A percentile compares a stretch with the other conserved stretches of the same genome.
These are phyloP conservation scores for Leucoagaricus sp. DNA, from an alignment of 1,284 basidiomycete species.

Conservation along the genomic window DNA sequence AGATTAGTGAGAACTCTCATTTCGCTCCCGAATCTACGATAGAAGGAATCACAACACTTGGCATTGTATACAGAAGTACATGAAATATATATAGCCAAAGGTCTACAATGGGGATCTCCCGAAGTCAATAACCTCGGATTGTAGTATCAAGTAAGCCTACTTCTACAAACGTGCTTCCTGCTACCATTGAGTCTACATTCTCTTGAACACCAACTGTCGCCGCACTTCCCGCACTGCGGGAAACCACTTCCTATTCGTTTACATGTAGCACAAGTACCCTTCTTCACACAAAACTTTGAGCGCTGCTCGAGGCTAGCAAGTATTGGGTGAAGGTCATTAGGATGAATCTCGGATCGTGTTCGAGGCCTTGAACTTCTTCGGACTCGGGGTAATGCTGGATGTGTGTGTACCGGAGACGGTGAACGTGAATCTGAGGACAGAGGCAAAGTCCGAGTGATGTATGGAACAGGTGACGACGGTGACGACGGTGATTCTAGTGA, in stretches of 20 bases:
- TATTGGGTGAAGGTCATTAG: constrained; percentile 44
- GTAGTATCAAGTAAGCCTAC: constrained; percentile 2
- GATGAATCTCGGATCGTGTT: constrained; percentile 23
- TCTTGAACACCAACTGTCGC: constrained; percentile 69
- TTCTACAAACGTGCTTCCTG: constrained; percentile 48
- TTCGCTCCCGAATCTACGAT: too few species aligned
- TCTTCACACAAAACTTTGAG: constrained; percentile 50
- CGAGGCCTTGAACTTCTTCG: constrained; percentile 5
- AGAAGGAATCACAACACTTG: too few species aligned
- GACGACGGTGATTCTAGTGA: too few species aligned
- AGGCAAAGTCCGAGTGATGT: constrained; percentile 33
- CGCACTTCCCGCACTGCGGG: constrained; percentile 65
- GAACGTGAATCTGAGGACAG: constrained; percentile 27
- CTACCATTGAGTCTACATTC: constrained; percentile 57
- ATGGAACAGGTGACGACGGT: constrained; percentile 31
- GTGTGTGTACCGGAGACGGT: constrained; percentile 19
- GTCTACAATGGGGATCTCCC: background rate
- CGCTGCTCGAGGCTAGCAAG: constrained; percentile 55
- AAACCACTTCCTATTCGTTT: constrained; percentile 58
- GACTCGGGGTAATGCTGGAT: background rate
- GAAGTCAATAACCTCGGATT: background rate
- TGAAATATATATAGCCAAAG: background rate
- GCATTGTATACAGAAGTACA: background rate
- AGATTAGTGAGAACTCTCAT: background rate
- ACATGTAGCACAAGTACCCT: constrained; percentile 55